Conservation (phyloP, 2,329 filamentous ascomycete species). For the Talaromyces islandicus region DNA sequence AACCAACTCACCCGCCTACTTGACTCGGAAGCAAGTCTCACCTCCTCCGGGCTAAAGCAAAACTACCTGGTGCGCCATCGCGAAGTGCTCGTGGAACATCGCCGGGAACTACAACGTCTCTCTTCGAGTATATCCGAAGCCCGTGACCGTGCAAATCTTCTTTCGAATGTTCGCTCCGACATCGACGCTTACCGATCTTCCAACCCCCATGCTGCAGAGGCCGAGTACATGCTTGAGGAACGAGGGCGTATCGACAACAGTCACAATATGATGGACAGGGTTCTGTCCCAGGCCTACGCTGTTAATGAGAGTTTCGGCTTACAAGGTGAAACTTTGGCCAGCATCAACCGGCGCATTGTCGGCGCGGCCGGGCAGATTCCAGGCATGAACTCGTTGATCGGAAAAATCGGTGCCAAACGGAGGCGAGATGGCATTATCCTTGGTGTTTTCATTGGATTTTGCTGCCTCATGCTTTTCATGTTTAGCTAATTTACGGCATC, state of each 20-base stretch:
- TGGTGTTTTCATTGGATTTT: constrained; percentile 84
- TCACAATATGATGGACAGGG: constrained; percentile 80
- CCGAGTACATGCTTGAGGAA: constrained; percentile 96
- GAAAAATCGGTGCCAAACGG: constrained; percentile 90
- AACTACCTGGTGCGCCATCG: constrained; percentile 90
- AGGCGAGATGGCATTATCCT: constrained; percentile 91
- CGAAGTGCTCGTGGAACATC: constrained; percentile 82
- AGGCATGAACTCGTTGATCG: constrained; percentile 85
- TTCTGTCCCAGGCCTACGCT: constrained; percentile 91
- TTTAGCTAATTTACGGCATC: constrained; percentile 51
- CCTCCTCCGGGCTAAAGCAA: constrained; percentile 90
- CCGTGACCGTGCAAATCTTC: constrained; percentile 80
- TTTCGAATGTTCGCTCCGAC: constrained; percentile 84
- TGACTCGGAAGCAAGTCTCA: constrained; percentile 82
- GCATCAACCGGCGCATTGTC: constrained; percentile 85
- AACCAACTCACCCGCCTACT: constrained; percentile 79
- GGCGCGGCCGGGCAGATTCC: constrained; percentile 85
- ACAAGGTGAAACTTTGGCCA: constrained; percentile 81
- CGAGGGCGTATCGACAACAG: constrained; percentile 78
- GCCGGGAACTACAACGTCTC: constrained; percentile 71
- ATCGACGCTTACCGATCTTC: constrained; percentile 81
- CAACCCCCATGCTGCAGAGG: constrained; percentile 77
- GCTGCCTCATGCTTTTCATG: constrained; percentile 79
- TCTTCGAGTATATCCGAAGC: constrained; percentile 67
- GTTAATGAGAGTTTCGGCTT: constrained; percentile 86